These are phyloP conservation scores for Saccharomycopsis javanensis DNA, from an alignment of 805 yeast genomes.

Conservation along the genomic window DNA sequence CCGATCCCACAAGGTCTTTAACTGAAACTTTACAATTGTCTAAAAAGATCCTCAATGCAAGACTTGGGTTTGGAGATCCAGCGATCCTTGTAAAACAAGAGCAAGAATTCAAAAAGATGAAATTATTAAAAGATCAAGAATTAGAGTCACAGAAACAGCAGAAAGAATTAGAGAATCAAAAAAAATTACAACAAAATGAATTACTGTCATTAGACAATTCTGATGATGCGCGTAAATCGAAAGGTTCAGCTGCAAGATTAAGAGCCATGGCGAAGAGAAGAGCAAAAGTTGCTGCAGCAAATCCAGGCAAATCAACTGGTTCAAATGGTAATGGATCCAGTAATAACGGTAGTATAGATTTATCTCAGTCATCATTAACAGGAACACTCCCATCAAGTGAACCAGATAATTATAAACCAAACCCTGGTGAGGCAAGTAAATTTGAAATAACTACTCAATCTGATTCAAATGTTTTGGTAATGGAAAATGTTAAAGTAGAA, in stretches of 20 bases:
- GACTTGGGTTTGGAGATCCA: constrained; percentile 33
- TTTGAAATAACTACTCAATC: constrained; percentile 68
- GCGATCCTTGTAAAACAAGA: constrained; percentile 17
- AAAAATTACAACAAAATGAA: constrained; percentile 13
- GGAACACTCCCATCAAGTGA: not conserved
- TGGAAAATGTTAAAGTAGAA: constrained; percentile 52
- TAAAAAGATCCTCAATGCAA: constrained; percentile 33
- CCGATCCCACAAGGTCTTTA: constrained; percentile 28
- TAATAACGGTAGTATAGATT: constrained; percentile 42
- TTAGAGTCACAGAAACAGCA: constrained; percentile 19
- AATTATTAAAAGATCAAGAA: constrained; percentile 19
- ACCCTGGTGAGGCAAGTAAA: constrained; percentile 21
- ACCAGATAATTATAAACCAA: constrained; percentile 7
- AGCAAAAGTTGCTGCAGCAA: constrained; percentile 56
- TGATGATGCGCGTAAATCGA: constrained; percentile 22
- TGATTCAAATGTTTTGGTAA: constrained; percentile 72
- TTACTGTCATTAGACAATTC: constrained; percentile 19
- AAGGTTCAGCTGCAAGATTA: constrained; percentile 55
- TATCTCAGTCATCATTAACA: constrained; percentile 52
- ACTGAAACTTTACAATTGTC: constrained; percentile 41
- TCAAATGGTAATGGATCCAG: constrained; percentile 31
- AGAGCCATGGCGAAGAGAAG: constrained; percentile 91
- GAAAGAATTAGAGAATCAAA: constrained; percentile 11
- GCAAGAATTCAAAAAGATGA: constrained; percentile 12
- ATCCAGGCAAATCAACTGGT: not conserved